Conservation (phyloP, 164 flowering plant genomes). For the Nymphaea thermarum region DNA sequence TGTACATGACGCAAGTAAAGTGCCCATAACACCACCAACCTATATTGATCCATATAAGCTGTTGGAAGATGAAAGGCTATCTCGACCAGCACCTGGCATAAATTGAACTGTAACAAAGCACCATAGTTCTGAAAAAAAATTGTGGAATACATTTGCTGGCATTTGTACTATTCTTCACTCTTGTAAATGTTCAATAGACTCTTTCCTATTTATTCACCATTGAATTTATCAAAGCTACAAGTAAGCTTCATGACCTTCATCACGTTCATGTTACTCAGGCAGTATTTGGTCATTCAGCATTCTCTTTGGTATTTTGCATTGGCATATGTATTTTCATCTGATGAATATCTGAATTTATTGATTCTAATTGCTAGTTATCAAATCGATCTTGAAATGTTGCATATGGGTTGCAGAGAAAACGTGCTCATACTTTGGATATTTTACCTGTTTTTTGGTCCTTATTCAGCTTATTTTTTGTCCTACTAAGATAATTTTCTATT, state of each 20-base stretch:
- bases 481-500: too few relatives aligned
- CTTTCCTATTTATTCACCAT: neutral
- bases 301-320: neutral
- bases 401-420: too few relatives aligned
- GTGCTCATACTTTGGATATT: too few relatives aligned
- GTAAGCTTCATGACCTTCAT: neutral
- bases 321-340: too few relatives aligned
- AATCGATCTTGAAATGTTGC: too few relatives aligned
- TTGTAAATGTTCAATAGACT: neutral
- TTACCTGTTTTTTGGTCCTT: too few relatives aligned
- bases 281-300: neutral
- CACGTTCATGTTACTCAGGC: too few relatives aligned
- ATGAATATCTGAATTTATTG: too few relatives aligned
- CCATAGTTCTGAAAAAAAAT: neutral
- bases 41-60: conserved; percentile 76
- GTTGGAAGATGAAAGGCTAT: conserved; percentile 70
- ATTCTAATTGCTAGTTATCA: too few relatives aligned
- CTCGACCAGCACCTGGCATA: conserved; percentile 40
- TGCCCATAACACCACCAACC: conserved; percentile 31
- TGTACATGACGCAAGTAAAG: conserved; percentile 52
- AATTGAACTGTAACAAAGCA: conserved; percentile 19
- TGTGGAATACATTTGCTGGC: neutral
- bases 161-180: neutral
- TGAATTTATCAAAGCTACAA: neutral
- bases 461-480: too few relatives aligned